Conservation (phyloP, 1,139 yeast species). For the Debaryomyces sp. region DNA sequence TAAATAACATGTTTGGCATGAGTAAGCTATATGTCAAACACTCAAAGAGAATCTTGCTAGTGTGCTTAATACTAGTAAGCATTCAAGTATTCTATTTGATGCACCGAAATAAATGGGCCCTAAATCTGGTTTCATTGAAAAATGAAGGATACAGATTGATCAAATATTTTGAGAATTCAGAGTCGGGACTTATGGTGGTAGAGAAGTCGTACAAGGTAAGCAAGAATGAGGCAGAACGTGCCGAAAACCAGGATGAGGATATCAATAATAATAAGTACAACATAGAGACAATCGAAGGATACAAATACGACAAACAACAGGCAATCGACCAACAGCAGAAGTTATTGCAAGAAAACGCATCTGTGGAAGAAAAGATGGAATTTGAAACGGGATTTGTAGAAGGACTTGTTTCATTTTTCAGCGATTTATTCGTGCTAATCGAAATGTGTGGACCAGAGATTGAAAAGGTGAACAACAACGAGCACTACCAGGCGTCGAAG, state of each 20-base stretch:
- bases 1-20: not conserved
- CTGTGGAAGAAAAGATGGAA: constrained; percentile 9
- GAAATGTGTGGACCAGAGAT: constrained; percentile 26
- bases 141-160: not conserved
- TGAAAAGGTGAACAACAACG: constrained; percentile 27
- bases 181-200: constrained; percentile 3
- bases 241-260: not conserved
- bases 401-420: constrained; percentile 22
- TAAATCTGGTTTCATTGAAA: not conserved
- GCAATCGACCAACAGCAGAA: constrained; percentile 1
- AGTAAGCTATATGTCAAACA: not conserved
- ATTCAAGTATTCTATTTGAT: not conserved
- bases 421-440: constrained; percentile 18
- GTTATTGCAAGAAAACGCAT: not conserved
- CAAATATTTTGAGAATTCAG: constrained; percentile 8
- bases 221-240: not conserved
- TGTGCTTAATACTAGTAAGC: not conserved
- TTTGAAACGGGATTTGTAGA: constrained; percentile 21
- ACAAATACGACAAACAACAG: constrained; percentile 19
- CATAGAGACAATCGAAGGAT: constrained; percentile 20
- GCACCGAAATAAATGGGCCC: not conserved
- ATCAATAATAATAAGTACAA: constrained; percentile 5
- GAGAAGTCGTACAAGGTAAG: constrained; percentile 1
- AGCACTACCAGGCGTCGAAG: constrained; percentile 27
- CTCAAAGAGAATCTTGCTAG: not conserved